phyloP scores from a whole-genome alignment of 2,329 filamentous ascomycete species.

The Arthrobotrys iridis region DNA sequence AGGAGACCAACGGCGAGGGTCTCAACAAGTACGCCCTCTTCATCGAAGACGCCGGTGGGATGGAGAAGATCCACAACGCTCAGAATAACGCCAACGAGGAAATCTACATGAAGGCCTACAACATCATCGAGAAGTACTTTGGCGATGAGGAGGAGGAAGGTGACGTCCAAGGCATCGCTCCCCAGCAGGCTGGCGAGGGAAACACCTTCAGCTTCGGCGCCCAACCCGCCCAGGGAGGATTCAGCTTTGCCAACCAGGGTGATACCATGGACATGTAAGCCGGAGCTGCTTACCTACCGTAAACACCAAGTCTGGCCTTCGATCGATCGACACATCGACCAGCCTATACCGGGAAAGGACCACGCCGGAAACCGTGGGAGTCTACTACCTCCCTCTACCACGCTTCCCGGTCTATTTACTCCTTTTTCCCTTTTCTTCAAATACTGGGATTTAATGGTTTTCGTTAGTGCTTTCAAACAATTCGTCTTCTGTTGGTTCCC shows the following conservation, averaged over 20 bases:
- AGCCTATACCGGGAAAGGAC: too few species aligned
- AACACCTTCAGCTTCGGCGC: constrained; percentile 78
- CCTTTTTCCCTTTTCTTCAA: constrained; percentile 28
- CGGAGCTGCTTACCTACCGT: not conserved
- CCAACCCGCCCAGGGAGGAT: constrained; percentile 73
- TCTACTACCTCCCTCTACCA: too few species aligned
- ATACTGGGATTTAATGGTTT: constrained; percentile 49
- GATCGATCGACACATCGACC: too few species aligned
- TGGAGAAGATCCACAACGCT: constrained; percentile 99
- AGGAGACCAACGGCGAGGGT: constrained; percentile 81
- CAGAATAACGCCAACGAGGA: constrained; percentile 99
- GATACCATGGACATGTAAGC: constrained; percentile 79
- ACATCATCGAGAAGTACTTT: constrained; percentile 99
- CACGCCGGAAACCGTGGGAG: too few species aligned
- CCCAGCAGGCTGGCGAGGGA: constrained; percentile 73
- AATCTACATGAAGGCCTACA: constrained; percentile 99
- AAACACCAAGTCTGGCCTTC: not conserved
- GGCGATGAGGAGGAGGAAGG: constrained; percentile 90
- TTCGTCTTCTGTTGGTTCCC: constrained; percentile 32
- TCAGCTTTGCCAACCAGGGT: constrained; percentile 88
- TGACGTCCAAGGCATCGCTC: constrained; percentile 79
- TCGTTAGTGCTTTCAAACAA: constrained; percentile 51
- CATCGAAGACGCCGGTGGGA: constrained; percentile 97
- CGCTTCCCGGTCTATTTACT: too few species aligned
- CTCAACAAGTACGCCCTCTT: constrained; percentile 98